These are phyloP conservation scores for Hanseniaspora vineae DNA, from an alignment of 805 yeast genomes.

Conservation along the genomic window DNA sequence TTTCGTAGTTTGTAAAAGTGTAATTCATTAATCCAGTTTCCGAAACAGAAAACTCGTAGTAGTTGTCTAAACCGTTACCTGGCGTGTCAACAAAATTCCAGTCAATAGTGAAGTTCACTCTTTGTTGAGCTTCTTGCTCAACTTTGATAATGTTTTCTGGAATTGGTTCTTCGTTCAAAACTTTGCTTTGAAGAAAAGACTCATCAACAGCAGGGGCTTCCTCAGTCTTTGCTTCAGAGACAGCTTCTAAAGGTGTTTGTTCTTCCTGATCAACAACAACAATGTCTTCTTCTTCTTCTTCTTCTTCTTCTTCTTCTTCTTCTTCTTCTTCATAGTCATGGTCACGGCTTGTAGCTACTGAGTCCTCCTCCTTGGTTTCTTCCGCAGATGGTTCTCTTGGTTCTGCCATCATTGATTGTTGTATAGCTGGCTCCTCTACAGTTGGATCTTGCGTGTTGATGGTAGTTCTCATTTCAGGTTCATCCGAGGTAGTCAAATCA, in stretches of 20 bases:
- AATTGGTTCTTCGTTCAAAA: not conserved
- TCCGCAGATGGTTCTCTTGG: no score
- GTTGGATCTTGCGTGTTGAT: no score
- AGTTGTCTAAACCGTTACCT: constrained; percentile 25
- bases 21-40: constrained; percentile 41
- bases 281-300: constrained; percentile 2
- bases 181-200: not conserved
- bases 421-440: no score
- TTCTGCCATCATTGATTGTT: no score
- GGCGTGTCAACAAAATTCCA: constrained; percentile 38
- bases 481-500: no score
- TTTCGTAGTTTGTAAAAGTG: constrained; percentile 41
- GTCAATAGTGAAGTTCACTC: constrained; percentile 33
- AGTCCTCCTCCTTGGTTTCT: no score
- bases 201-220: constrained; percentile 1
- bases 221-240: constrained; percentile 10
- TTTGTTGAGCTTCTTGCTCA: constrained; percentile 14
- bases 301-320: not conserved
- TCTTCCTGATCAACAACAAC: constrained; percentile 5
- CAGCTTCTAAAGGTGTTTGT: constrained; percentile 6
- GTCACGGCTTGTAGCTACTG: no score
- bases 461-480: no score
- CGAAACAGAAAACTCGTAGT: constrained; percentile 35
- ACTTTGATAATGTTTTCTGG: constrained; percentile 2
- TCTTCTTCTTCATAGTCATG: no score